Base-by-base conservation (phyloP, 768 basidiomycete species). In the Crepidotus variabilis region DNA sequence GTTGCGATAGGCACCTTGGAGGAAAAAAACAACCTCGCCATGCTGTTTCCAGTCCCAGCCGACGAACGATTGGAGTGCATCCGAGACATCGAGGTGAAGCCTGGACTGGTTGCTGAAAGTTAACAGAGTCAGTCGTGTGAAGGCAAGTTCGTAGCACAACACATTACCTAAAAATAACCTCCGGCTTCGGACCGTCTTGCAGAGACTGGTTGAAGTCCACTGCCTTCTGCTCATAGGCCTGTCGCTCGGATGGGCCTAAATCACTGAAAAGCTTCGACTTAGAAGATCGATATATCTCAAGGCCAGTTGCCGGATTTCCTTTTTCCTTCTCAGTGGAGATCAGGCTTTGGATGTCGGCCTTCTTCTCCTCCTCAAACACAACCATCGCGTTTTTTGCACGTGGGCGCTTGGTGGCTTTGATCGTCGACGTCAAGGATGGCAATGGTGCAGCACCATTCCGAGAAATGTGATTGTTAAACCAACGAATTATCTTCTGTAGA, bases 21-120 rank as follows among this genome's bases (percentile, higher is more conserved):
- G 20, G 16, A 55, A 49, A 20, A 55, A 39, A 10, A 55, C 54
- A 5, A 50, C 35, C 6, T 55, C 54, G 47, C 54, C 54, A 13
- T 55, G 18, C 23, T 55, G 54, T n/a, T 47, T 47, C 54, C 54
- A 50, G 14, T 18, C 16, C 54, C 54, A 55, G 33, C 54, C 54
- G 13, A 55, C 48, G 11, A 50, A 8, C 18, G 6, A 2, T 14
- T 14, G 54, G 13, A 55, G 47, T 6, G 7, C 22, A n/a, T 47
- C 48, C 14, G 48, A 16, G 24, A 49, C 46, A 16, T 35, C 23
- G 1, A 47, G 46, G 18, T 13, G 9, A 2, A 55, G n/a, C 5
- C 24, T 18, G 13, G 16, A 2, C 21, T 55, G 54, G 20, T 55
- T 55, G 47, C 54, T 55, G 48, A 28, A 45, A 18, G 39, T 43